Evolutionary conservation across 2,329 filamentous ascomycete genomes (phyloP).

Genomic region (Nectriaceae sp.): DNA sequence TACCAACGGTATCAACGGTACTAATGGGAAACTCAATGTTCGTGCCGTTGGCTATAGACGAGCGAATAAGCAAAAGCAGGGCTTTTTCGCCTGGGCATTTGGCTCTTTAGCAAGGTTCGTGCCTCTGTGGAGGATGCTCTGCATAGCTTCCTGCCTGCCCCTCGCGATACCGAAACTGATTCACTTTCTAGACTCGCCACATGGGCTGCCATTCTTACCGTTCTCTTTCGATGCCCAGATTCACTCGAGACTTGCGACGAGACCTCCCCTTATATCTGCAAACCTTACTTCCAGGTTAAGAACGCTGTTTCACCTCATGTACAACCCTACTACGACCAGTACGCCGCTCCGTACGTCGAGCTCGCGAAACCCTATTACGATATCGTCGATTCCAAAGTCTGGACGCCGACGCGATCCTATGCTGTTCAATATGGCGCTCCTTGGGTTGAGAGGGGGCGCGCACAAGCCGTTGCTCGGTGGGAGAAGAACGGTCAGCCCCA

Average conservation of each 20-base stretch:
- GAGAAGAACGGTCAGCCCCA: conserved; percentile 75
- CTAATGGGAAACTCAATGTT: conserved; percentile 32
- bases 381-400: conserved; percentile 61
- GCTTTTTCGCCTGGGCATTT: conserved; percentile 42
- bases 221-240: conserved; percentile 81
- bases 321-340: conserved; percentile 81
- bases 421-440: conserved; percentile 76
- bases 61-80: conserved; percentile 21
- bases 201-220: conserved; percentile 83
- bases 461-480: conserved; percentile 74
- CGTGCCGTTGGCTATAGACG: conserved; percentile 27
- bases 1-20: conserved; percentile 25
- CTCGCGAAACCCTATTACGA: conserved; percentile 75
- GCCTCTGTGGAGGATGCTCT: not conserved
- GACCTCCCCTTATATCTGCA: conserved; percentile 76
- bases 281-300: conserved; percentile 73
- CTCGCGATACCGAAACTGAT: not conserved
- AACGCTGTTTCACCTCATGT: conserved; percentile 69
- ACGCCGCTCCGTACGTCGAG: conserved; percentile 82
- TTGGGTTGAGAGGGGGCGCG: conserved; percentile 65
- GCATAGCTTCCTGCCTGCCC: too few species aligned
- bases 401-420: conserved; percentile 68
- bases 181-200: conserved; percentile 58
- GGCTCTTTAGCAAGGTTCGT: conserved; percentile 57
- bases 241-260: conserved; percentile 67